Conservation (phyloP, 2,329 filamentous ascomycete genomes). For the Amauroascus verrucosus region DNA sequence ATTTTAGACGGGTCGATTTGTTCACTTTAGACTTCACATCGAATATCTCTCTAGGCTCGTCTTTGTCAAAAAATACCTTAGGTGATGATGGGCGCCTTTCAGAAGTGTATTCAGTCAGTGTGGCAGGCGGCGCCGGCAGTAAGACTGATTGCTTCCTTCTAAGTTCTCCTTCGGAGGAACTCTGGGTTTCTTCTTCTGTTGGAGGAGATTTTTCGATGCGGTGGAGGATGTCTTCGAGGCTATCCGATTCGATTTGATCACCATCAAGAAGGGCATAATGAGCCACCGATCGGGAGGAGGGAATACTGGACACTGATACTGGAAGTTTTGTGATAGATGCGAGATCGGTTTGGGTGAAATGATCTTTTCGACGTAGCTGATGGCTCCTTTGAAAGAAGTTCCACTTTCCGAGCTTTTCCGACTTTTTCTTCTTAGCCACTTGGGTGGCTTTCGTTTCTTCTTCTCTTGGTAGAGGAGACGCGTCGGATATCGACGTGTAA, state of each 20-base stretch:
- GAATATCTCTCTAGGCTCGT: constrained; percentile 13
- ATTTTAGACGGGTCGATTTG: constrained; percentile 56
- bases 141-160: constrained; percentile 32
- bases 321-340: constrained; percentile 41
- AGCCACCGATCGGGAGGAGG: constrained; percentile 39
- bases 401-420: constrained; percentile 41
- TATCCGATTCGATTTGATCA: constrained; percentile 30
- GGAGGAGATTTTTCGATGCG: constrained; percentile 33
- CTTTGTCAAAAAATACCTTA: constrained; percentile 29
- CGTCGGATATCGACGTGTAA: constrained; percentile 10
- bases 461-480: constrained; percentile 16
- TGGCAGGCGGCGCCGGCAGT: constrained; percentile 34
- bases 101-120: constrained; percentile 24
- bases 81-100: constrained; percentile 26
- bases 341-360: constrained; percentile 33
- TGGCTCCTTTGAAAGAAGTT: constrained; percentile 48
- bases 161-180: constrained; percentile 23
- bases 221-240: constrained; percentile 32
- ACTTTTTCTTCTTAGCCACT: constrained; percentile 21
- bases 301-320: constrained; percentile 29
- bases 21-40: constrained; percentile 10
- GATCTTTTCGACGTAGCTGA: constrained; percentile 21
- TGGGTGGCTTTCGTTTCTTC: constrained; percentile 12
- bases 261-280: constrained; percentile 50
- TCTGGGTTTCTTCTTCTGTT: constrained; percentile 26